Conservation (phyloP, 441 rosid genomes). For the Gossypium trilobum region DNA sequence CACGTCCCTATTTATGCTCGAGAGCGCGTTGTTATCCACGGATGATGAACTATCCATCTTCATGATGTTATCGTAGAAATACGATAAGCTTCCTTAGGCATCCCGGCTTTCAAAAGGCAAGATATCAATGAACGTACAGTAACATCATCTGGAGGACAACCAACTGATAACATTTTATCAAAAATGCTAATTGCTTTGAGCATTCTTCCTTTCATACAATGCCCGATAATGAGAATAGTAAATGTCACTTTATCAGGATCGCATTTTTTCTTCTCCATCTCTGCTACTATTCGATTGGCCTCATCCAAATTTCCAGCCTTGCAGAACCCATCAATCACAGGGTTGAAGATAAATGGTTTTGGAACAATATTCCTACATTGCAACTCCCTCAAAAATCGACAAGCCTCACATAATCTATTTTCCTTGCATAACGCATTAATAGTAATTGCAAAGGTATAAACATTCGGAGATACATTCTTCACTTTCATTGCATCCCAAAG, state of each 20-base stretch:
- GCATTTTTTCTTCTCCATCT: constrained; percentile 61
- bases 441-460: constrained; percentile 57
- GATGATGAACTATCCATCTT: constrained; percentile 20
- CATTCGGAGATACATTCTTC: constrained; percentile 51
- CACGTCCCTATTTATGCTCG: constrained; percentile 26
- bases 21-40: constrained; percentile 22
- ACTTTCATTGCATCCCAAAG: constrained; percentile 55
- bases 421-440: constrained; percentile 63
- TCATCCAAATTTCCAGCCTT: constrained; percentile 80
- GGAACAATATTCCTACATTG: constrained; percentile 36
- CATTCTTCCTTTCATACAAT: constrained; percentile 86
- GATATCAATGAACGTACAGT: constrained; percentile 54
- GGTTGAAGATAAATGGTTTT: constrained; percentile 72
- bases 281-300: constrained; percentile 54
- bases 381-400: constrained; percentile 49
- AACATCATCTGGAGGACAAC: constrained; percentile 64
- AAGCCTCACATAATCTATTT: constrained; percentile 59
- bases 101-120: constrained; percentile 80
- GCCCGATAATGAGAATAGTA: constrained; percentile 80
- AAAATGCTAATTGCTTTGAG: constrained; percentile 59
- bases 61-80: constrained; percentile 31
- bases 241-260: constrained; percentile 77
- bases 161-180: constrained; percentile 57
- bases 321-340: constrained; percentile 83
- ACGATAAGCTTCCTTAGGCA: constrained; percentile 60